These are phyloP conservation scores for Suhomyces anneliseae DNA, from an alignment of 1,139 yeast genomes.

Conservation along the genomic window DNA sequence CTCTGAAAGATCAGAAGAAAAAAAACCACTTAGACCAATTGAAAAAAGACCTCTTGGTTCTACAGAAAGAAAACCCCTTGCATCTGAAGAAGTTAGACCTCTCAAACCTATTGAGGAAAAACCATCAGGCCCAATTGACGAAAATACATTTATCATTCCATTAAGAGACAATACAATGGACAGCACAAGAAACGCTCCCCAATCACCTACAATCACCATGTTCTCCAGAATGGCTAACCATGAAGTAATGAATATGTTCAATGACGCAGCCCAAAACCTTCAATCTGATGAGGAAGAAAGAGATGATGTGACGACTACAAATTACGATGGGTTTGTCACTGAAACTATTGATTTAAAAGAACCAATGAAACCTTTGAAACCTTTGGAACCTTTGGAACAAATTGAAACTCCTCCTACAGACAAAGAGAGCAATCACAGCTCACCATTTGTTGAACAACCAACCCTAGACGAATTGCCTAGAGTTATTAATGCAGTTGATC, in stretches of 20 bases:
- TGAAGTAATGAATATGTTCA: slow-evolving; percentile 77
- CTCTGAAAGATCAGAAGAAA: too few relatives aligned
- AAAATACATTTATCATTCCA: slow-evolving; percentile 35
- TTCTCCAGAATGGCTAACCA: slow-evolving; percentile 74
- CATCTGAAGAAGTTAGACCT: not conserved
- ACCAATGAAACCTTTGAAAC: not conserved
- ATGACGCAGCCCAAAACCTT: slow-evolving; percentile 50
- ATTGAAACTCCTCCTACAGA: slow-evolving; percentile 36
- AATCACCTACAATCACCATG: slow-evolving; percentile 77
- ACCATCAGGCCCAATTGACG: not conserved
- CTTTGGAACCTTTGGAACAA: slow-evolving; percentile 4
- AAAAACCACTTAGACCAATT: too few relatives aligned
- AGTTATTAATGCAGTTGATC: slow-evolving; percentile 34
- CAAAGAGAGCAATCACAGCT: slow-evolving; percentile 32
- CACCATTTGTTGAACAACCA: slow-evolving; percentile 51
- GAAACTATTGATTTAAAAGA: slow-evolving; percentile 39
- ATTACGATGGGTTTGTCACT: slow-evolving; percentile 53
- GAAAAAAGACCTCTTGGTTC: too few relatives aligned
- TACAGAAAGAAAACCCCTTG: not conserved
- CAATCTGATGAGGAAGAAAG: slow-evolving; percentile 33
- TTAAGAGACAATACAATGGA: slow-evolving; percentile 26
- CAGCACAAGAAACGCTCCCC: slow-evolving; percentile 25
- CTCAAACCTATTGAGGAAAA: not conserved
- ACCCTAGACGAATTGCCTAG: slow-evolving; percentile 12
- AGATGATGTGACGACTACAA: slow-evolving; percentile 34